These are phyloP conservation scores for Epichloe baconii DNA, from an alignment of 2,329 filamentous ascomycete genomes.

Conservation along the genomic window DNA sequence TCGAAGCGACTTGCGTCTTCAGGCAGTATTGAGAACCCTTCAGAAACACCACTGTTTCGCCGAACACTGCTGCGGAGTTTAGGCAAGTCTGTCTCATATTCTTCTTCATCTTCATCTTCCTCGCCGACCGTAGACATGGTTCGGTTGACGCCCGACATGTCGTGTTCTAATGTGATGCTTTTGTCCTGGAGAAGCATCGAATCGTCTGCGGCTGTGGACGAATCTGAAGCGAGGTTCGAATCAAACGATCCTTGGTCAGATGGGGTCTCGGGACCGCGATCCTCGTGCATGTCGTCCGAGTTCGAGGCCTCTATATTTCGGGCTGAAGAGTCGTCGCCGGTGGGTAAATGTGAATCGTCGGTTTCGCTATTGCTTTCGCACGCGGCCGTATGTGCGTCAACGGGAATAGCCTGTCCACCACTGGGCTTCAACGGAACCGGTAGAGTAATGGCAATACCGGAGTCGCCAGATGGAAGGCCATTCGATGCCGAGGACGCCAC, in stretches of 20 bases:
- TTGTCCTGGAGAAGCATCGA: not conserved
- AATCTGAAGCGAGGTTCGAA: not conserved
- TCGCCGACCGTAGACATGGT: constrained; percentile 9
- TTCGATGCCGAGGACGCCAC: not conserved
- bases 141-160: constrained; percentile 7
- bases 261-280: not conserved
- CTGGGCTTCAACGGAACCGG: not conserved
- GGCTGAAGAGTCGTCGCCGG: not conserved
- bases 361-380: not conserved
- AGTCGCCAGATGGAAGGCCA: not conserved
- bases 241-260: not conserved
- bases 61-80: constrained; percentile 19
- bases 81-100: constrained; percentile 24
- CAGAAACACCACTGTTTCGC: constrained; percentile 19
- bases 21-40: constrained; percentile 26
- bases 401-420: not conserved
- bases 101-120: constrained; percentile 5
- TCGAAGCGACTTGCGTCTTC: constrained; percentile 25
- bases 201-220: not conserved
- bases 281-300: too few relatives aligned
- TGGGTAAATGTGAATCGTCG: not conserved
- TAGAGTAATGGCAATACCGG: not conserved
- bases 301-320: not conserved
- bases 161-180: constrained; percentile 2
- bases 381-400: not conserved